Base-by-base conservation (phyloP, 1,139 yeast genomes). In the Yamadazyma taylorii region DNA sequence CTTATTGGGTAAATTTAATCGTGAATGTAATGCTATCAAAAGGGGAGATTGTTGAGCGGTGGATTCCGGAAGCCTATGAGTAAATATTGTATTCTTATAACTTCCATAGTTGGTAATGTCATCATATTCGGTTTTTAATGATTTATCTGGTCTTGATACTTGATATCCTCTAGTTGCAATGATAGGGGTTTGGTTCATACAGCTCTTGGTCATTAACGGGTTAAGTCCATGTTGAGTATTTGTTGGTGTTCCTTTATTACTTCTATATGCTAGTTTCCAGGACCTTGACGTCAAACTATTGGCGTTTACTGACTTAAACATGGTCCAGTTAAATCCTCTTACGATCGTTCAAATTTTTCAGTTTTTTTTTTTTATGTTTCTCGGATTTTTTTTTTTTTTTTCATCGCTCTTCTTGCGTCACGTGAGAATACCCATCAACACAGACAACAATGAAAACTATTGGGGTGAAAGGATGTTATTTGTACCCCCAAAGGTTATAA, bases 21-120 rank as follows among this genome's bases (percentile, higher is more conserved):
- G 79, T 15, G 86, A 69, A 56, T 87, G 96, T 45, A 92, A 73
- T n/a, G 97, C 81, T 27, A 75, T 75, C 40, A 92, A 69, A 17
- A 82, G 75, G 2, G 96, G 86, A 13, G 87, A 79, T 55, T 78
- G 77, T 45, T 66, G 67, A 15, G 76, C 76, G 7, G 75, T 66
- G 5, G 73, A 63, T 53, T 70, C 76, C 6, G 77, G 75, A 45
- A 71, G 62, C 55, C 75, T 63, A 45, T 71, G 76, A 30, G 75
- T 69, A 57, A 66, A 69, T 30, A 66, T 56, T 35, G 63, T 67
- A 50, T 66, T 60, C 49, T 58, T 69, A 56, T 69, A 69, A 35
- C 69, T 63, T 17, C 69, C 69, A 48, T 67, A 69, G 50, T 69
- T 68, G 39, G 60, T 53, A 35, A 66, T 48, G 19, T 58, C 47